Conservation (phyloP, 306 rosid species). For the Calophaca sinica region DNA sequence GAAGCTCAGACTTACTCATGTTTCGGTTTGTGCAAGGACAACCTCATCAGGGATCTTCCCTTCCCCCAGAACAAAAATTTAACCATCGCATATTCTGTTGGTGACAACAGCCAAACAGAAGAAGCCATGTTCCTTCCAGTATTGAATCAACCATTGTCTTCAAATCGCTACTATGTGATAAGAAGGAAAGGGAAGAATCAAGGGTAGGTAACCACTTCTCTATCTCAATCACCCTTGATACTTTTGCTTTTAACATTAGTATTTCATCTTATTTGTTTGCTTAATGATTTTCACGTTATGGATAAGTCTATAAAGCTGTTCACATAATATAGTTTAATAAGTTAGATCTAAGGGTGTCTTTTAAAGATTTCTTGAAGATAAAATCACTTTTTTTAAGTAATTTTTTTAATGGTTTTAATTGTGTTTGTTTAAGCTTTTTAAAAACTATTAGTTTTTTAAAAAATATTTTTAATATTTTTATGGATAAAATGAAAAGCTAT, state of each 20-base stretch:
- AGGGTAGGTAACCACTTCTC: constrained; percentile 31
- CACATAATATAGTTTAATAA: too few relatives aligned
- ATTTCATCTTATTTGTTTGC: too few relatives aligned
- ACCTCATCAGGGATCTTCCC: constrained; percentile 39
- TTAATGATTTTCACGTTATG: too few relatives aligned
- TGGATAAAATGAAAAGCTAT: too few relatives aligned
- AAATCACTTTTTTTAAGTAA: too few relatives aligned
- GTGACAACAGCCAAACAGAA: not conserved
- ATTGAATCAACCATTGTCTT: constrained; percentile 57
- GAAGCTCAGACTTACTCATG: constrained; percentile 33
- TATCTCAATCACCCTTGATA: not conserved
- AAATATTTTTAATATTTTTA: too few relatives aligned
- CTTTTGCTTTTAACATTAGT: not conserved
- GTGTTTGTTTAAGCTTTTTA: too few relatives aligned
- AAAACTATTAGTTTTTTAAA: too few relatives aligned
- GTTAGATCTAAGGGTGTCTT: too few relatives aligned
- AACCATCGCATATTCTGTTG: not conserved
- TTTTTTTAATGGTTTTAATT: too few relatives aligned
- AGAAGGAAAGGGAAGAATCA: constrained; percentile 43
- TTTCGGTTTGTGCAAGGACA: constrained; percentile 39
- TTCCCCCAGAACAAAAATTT: constrained; percentile 55
- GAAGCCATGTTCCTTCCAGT: constrained; percentile 48
- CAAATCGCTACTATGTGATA: constrained; percentile 62
- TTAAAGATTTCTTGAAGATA: too few relatives aligned
- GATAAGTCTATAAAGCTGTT: too few relatives aligned